Conservation (phyloP, 2,329 filamentous ascomycete genomes). For the Pyrenophora graminea region DNA sequence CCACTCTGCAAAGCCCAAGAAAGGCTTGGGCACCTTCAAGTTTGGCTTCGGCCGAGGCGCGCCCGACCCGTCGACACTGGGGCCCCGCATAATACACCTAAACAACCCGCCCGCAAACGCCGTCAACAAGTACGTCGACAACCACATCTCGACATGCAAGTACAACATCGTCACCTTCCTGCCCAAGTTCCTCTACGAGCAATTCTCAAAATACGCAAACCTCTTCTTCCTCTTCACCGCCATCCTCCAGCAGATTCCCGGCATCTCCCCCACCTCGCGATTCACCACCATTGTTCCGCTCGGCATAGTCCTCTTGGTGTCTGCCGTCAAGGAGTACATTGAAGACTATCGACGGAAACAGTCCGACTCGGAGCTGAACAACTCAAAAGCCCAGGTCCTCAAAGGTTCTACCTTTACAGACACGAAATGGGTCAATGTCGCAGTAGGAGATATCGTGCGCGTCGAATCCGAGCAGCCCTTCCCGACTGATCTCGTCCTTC, state of each 20-base stretch:
- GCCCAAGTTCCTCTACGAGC: slow-evolving; percentile 96
- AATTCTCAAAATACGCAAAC: slow-evolving; percentile 99
- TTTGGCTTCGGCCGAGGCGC: slow-evolving; percentile 87
- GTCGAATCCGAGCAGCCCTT: slow-evolving; percentile 96
- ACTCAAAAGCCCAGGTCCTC: slow-evolving; percentile 80
- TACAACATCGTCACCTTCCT: slow-evolving; percentile 94
- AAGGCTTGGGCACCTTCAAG: slow-evolving; percentile 71
- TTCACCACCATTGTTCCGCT: slow-evolving; percentile 98
- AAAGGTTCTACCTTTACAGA: slow-evolving; percentile 83
- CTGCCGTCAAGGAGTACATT: slow-evolving; percentile 89
- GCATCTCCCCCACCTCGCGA: slow-evolving; percentile 89
- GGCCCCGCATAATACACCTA: slow-evolving; percentile 88
- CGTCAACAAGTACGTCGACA: slow-evolving; percentile 88
- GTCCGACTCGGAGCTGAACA: slow-evolving; percentile 85
- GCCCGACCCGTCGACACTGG: slow-evolving; percentile 85
- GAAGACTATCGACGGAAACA: slow-evolving; percentile 90
- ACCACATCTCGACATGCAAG: slow-evolving; percentile 96
- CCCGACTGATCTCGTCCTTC: slow-evolving; percentile 86
- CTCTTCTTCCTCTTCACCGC: slow-evolving; percentile 99
- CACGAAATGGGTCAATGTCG: slow-evolving; percentile 90
- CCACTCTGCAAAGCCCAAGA: slow-evolving; percentile 44
- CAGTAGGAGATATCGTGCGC: slow-evolving; percentile 88
- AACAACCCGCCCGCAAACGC: slow-evolving; percentile 95
- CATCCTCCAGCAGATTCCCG: slow-evolving; percentile 89
- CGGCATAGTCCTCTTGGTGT: slow-evolving; percentile 87